Conservation (phyloP, 2,329 filamentous ascomycete species). For the Trichoderma sp. region DNA sequence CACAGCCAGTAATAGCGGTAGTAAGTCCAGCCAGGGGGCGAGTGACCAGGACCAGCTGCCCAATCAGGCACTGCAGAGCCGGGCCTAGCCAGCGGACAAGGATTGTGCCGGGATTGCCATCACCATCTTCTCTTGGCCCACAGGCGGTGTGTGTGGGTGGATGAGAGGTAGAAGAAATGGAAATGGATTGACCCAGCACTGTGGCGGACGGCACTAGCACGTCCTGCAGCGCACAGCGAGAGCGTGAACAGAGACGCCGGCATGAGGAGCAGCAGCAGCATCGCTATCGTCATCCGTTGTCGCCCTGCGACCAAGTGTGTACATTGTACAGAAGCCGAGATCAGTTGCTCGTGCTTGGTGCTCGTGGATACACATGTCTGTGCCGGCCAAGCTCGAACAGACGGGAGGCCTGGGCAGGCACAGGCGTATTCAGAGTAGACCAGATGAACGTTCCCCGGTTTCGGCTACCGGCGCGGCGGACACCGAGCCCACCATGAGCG, state of each 20-base stretch:
- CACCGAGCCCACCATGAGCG: constrained; percentile 18
- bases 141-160: constrained; percentile 40
- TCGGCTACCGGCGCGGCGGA: constrained; percentile 28
- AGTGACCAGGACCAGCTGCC: constrained; percentile 49
- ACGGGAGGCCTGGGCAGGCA: background rate
- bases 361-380: background rate
- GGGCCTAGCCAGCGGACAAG: constrained; percentile 52
- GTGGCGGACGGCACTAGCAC: constrained; percentile 3
- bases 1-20: constrained; percentile 53
- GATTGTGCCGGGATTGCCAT: constrained; percentile 45
- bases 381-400: background rate
- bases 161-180: background rate
- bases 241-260: background rate
- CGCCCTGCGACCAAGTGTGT: background rate
- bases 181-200: constrained; percentile 2
- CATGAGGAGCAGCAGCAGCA: background rate
- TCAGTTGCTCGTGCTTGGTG: background rate
- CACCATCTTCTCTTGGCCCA: constrained; percentile 39
- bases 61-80: constrained; percentile 54
- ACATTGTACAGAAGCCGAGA: background rate
- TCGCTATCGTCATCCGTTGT: background rate
- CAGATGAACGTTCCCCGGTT: constrained; percentile 25
- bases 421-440: background rate
- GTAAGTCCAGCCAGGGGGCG: constrained; percentile 43
- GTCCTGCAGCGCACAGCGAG: constrained; percentile 9